These are phyloP conservation scores for Diaporthe australafricana DNA, from an alignment of 2,329 filamentous ascomycete species.

Conservation along the genomic window DNA sequence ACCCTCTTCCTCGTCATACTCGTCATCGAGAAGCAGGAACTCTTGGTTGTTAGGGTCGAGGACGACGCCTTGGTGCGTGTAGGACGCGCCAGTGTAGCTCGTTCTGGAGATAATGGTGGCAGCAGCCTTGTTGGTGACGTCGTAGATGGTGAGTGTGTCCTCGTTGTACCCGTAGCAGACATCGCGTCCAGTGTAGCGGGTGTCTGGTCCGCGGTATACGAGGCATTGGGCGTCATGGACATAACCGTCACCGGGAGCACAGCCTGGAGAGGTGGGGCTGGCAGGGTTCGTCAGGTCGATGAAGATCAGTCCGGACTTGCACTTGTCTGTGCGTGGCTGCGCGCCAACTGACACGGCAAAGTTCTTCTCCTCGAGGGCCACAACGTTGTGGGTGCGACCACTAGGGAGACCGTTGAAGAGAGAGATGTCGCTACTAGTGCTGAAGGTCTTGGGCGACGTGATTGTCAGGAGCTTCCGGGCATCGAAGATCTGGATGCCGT, in stretches of 20 bases:
- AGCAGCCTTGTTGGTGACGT: constrained; percentile 61
- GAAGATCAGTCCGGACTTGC: constrained; percentile 67
- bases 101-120: constrained; percentile 62
- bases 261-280: constrained; percentile 64
- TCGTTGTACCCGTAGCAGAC: constrained; percentile 69
- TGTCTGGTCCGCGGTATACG: constrained; percentile 62
- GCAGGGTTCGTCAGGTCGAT: constrained; percentile 66
- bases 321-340: constrained; percentile 54
- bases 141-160: constrained; percentile 60
- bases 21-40: constrained; percentile 62
- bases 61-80: constrained; percentile 68
- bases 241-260: constrained; percentile 67
- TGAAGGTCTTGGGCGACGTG: constrained; percentile 52
- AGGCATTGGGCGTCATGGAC: constrained; percentile 72
- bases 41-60: constrained; percentile 57
- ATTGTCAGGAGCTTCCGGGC: constrained; percentile 63
- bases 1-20: constrained; percentile 60
- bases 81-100: constrained; percentile 64
- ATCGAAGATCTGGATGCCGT: constrained; percentile 73
- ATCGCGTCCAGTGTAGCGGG: constrained; percentile 58
- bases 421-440: constrained; percentile 48
- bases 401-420: constrained; percentile 44
- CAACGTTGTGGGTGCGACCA: constrained; percentile 64
- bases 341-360: constrained; percentile 59
- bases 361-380: constrained; percentile 60